Percentiles rank a stretch among this genome's conserved stretches.
Evolutionary conservation across 768 basidiomycete species (phyloP).

Genomic region (Russula brevipes): DNA sequence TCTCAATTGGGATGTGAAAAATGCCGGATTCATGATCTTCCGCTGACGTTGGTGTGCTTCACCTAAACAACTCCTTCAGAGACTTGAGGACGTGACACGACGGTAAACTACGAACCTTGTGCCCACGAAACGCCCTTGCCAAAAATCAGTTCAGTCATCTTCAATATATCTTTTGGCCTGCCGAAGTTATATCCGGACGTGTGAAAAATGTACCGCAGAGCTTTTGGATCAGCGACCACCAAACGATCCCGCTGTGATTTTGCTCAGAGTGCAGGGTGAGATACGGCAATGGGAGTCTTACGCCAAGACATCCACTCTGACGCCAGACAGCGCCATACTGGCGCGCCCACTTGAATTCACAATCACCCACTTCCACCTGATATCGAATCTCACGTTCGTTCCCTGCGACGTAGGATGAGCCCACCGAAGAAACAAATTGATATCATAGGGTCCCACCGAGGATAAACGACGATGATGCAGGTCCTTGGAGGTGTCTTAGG

Average conservation of each 20-base stretch:
- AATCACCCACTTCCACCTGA: conserved; percentile 25
- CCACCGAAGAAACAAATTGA: conserved; percentile 23
- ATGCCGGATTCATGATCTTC: conserved; percentile 30
- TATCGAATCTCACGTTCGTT: neutral
- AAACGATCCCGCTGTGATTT: conserved; percentile 6
- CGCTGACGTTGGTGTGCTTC: conserved; percentile 26
- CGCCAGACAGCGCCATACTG: conserved; percentile 27
- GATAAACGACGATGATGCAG: neutral
- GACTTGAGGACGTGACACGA: neutral
- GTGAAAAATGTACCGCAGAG: conserved; percentile 30
- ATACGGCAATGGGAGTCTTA: conserved; percentile 9
- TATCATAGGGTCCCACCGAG: neutral
- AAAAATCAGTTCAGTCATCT: conserved; percentile 17
- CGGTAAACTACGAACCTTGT: conserved; percentile 18
- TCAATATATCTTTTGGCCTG: conserved; percentile 6
- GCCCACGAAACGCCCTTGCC: conserved; percentile 25
- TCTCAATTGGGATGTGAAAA: conserved; percentile 26
- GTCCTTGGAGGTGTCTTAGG: neutral
- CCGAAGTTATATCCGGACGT: conserved; percentile 29
- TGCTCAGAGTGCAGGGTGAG: neutral
- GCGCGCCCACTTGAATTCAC: conserved; percentile 20
- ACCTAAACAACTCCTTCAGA: conserved; percentile 11
- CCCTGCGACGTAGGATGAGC: neutral
- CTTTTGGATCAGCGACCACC: conserved; percentile 17
- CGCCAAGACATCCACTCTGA: conserved; percentile 24